Base-by-base conservation (phyloP, 352 stramenopile genomes). In the Paralagenidium karlingii region DNA sequence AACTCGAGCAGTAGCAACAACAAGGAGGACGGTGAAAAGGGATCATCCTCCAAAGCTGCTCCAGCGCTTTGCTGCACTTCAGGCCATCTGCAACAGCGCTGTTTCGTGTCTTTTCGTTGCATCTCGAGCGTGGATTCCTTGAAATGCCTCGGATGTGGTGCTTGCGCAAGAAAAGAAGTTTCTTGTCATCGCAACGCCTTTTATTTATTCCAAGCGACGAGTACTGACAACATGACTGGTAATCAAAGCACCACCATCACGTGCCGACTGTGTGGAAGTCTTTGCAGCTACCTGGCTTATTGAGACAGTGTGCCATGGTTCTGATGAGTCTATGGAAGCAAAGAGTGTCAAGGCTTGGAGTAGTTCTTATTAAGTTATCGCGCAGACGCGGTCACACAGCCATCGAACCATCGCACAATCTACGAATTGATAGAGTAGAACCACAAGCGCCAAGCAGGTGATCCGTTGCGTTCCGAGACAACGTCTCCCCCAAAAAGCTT, bases 91-190 rank as follows among this genome's bases (percentile, higher is more conserved):
- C 51, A 83, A 33, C 71, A 87, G 30, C 60, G 76, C 10, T 87
- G 76, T 37, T 90, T 87, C 28, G 43, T 87, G 16, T 87, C 70
- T 22, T 86, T 86, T 28, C 61, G 65, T 39, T 65, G 64, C 8
- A 58, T 90, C 19, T 43, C 63, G 19, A 62, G 63, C 2, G 76
- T 82, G 58, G 68, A 82, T 36, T 58, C 68, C 28, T 90, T 73
- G 73, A 87, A 87, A 38, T 90, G 76, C 49, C 74, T 85, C 66
- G 69, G 73, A 28, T 90, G 76, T 27, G 70, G 68, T 8, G 68
- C 63, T 5, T 67, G 58, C 15, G 76, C 76, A 20, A 64, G 62
- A 27, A 65, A 79, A 48, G 61, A 81, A 21, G 55, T 77, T 31
- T 59, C 63, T 40, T 60, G 53, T 1, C 38, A 40, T 13, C 60